phyloP scores from a whole-genome alignment of 768 basidiomycete species.

The Leccinum arenicola region DNA sequence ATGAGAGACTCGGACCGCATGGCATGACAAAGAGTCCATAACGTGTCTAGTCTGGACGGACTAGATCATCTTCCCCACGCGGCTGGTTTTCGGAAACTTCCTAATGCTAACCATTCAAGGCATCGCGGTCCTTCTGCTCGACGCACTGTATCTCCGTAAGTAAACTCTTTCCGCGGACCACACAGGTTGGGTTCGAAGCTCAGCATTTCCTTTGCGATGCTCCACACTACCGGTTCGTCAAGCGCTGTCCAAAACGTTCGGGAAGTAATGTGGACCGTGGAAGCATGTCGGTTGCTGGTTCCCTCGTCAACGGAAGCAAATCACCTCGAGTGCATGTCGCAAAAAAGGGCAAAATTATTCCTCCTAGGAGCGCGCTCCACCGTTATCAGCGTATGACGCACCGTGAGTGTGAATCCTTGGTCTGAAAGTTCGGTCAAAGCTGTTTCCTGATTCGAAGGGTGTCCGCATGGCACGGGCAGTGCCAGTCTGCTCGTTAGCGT shows the following conservation, averaged over 20 bases:
- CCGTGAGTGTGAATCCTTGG: neutral
- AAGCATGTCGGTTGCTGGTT: slow-evolving; percentile 1
- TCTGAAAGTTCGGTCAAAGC: slow-evolving; percentile 3
- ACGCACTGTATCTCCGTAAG: neutral
- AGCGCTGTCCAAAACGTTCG: slow-evolving; percentile 1
- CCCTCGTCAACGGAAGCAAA: slow-evolving; percentile 3
- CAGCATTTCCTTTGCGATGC: slow-evolving; percentile 8
- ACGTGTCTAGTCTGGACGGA: neutral
- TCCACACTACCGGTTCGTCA: slow-evolving; percentile 8
- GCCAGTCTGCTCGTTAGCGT: neutral
- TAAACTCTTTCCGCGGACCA: neutral
- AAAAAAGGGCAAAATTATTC: slow-evolving; percentile 4
- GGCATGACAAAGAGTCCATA: neutral
- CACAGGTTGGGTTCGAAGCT: slow-evolving; percentile 9
- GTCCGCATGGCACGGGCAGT: neutral
- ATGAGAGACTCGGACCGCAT: neutral
- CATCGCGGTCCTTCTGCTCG: neutral
- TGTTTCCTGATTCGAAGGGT: slow-evolving; percentile 4
- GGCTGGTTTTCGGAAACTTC: neutral
- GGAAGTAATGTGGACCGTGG: slow-evolving; percentile 3
- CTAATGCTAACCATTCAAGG: neutral
- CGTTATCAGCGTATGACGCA: slow-evolving; percentile 4
- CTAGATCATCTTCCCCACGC: neutral
- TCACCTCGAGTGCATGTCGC: neutral
- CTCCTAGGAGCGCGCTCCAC: slow-evolving; percentile 1